These are phyloP conservation scores for Paramecium sonneborni DNA, from an alignment of 73 alveolate species.

Conservation along the genomic window DNA sequence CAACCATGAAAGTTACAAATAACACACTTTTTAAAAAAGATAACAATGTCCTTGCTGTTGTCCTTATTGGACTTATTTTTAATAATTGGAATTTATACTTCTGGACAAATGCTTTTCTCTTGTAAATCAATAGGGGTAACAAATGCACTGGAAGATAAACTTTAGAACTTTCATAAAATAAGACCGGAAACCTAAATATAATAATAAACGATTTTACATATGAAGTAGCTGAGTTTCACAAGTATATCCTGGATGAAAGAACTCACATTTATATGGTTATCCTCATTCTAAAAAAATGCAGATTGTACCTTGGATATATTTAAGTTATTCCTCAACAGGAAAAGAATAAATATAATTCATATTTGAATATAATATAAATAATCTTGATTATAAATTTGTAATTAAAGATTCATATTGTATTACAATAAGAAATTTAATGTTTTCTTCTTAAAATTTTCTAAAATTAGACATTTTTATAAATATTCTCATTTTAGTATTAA, in stretches of 20 bases:
- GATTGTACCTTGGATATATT: not conserved
- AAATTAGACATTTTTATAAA: not conserved
- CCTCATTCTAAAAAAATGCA: not conserved
- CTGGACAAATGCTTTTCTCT: not conserved
- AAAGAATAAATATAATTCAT: not conserved
- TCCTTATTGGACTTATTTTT: not conserved
- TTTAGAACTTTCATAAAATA: not conserved
- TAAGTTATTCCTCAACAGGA: constrained; percentile 17
- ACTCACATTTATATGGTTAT: not conserved
- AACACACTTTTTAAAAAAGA: not conserved
- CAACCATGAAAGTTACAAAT: not conserved
- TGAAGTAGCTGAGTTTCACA: not conserved
- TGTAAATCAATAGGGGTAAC: not conserved
- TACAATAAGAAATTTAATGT: too few relatives aligned
- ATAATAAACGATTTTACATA: not conserved
- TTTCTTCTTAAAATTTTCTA: too few relatives aligned
- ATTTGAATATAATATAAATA: not conserved
- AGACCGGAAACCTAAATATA: not conserved
- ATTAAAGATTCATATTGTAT: not conserved
- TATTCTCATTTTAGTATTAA: not conserved
- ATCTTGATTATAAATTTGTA: not conserved
- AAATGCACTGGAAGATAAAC: constrained; percentile 40
- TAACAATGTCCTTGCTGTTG: not conserved
- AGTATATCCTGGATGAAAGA: not conserved
- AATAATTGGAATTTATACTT: not conserved